Evolutionary conservation across 805 yeast genomes (phyloP).

Genomic region (Grigorovia yakushimaensis): DNA sequence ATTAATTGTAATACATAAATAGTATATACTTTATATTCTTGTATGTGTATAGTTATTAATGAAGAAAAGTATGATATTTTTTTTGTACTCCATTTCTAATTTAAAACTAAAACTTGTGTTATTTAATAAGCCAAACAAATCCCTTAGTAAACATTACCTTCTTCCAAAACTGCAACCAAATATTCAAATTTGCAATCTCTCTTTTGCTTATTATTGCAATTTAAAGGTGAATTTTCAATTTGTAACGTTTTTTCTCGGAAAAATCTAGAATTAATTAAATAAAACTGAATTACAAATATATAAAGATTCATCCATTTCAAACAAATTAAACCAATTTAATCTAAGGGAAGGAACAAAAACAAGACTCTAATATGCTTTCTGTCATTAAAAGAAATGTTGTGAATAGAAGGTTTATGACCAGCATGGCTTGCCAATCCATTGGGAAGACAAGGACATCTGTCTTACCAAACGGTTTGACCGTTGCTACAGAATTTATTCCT

Average conservation of each 20-base stretch:
- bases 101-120: too few relatives aligned
- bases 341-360: too few relatives aligned
- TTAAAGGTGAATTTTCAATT: not conserved
- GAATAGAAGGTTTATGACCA: slow-evolving; percentile 1
- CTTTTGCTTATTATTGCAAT: too few relatives aligned
- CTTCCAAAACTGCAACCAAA: too few relatives aligned
- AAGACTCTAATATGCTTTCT: slow-evolving; percentile 4
- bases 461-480: slow-evolving; percentile 85
- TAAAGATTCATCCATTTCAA: too few relatives aligned
- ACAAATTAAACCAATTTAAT: too few relatives aligned
- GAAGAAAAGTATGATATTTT: not conserved
- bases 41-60: not conserved
- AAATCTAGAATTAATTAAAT: not conserved
- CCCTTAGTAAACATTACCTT: too few relatives aligned
- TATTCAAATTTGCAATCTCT: too few relatives aligned
- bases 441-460: slow-evolving; percentile 45
- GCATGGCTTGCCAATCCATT: not conserved
- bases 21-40: not conserved
- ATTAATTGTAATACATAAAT: slow-evolving; percentile 31
- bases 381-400: slow-evolving; percentile 1
- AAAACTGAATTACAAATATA: not conserved
- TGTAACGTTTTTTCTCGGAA: not conserved
- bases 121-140: too few relatives aligned
- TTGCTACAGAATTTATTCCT: slow-evolving; percentile 84
- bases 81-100: too few relatives aligned